Evolutionary conservation across 2,329 filamentous ascomycete genomes (phyloP).

Genomic region (Tolypocladium ophioglossoides): DNA sequence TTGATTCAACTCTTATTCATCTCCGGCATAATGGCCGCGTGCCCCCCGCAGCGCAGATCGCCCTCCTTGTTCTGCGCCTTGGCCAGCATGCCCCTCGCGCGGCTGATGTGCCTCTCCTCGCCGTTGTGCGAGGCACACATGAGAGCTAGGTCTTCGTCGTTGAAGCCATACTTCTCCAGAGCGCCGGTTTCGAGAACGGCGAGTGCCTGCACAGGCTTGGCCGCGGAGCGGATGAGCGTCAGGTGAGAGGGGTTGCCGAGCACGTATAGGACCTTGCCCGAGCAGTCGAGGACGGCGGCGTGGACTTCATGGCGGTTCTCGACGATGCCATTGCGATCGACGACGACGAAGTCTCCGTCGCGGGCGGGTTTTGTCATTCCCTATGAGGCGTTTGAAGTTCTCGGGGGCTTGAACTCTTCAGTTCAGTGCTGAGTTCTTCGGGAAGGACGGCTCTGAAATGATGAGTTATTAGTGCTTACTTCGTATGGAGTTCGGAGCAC

Average conservation of each 20-base stretch:
- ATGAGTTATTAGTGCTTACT: no score
- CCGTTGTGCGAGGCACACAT: slow-evolving; percentile 37
- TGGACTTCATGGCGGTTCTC: slow-evolving; percentile 35
- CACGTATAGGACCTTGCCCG: slow-evolving; percentile 24
- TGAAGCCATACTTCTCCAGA: slow-evolving; percentile 23
- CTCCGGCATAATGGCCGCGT: slow-evolving; percentile 21
- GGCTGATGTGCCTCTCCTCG: slow-evolving; percentile 27
- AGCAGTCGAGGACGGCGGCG: slow-evolving; percentile 26
- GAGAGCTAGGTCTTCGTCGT: slow-evolving; percentile 31
- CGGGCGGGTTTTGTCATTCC: neutral
- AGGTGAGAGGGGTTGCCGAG: slow-evolving; percentile 29
- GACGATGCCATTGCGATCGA: slow-evolving; percentile 25
- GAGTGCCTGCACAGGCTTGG: slow-evolving; percentile 34
- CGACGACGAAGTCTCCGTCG: slow-evolving; percentile 13
- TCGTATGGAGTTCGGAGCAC: no score
- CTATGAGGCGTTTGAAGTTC: neutral
- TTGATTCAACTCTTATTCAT: slow-evolving; percentile 29
- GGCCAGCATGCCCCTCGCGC: slow-evolving; percentile 25
- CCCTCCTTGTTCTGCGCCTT: slow-evolving; percentile 21
- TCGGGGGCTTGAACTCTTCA: neutral
- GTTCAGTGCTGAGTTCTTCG: no score
- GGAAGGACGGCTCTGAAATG: no score
- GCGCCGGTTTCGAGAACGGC: slow-evolving; percentile 31
- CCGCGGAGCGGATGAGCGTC: slow-evolving; percentile 32
- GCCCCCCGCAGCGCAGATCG: slow-evolving; percentile 31